Base-by-base conservation (phyloP, 2,329 filamentous ascomycete genomes). In the Tolypocladium sp. region DNA sequence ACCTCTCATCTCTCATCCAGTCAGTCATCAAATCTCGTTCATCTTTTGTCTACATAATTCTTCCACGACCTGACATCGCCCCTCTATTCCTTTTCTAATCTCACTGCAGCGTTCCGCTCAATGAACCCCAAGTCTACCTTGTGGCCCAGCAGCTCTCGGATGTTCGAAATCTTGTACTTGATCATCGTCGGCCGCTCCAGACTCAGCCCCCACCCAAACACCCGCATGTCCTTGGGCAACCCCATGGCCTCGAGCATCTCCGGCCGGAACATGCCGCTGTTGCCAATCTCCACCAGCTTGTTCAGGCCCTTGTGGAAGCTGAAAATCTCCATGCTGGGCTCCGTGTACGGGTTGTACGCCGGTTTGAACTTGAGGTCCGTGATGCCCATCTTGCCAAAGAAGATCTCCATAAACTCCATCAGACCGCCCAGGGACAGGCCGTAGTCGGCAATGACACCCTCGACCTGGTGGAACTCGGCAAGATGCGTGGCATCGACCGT, bases 301-400 rank as follows among this genome's bases (percentile, higher is more conserved):
- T 85, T 85, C 56, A 97, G 79, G 4, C 92, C 93, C 69, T 88
- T 84, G 80, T 97, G 94, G 79, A 88, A 97, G 65, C 90, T 91
- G 77, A 97, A 99, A 65, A 99, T 96, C 76, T 99, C 94, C 92
- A 99, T 95, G 71, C 88, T 89, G 37, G 94, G 92, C 77, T 99
- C 94, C 35, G 92, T 96, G 79, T 95, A 65, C 44, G 63, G 63
- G 56, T 65, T 65, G 46, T 67, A 72, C 1, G 94, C 94, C 22
- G 94, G 94, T 81, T 99, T 99, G 86, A 96, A 99, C 70, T 90
- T 88, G 64, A 99, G 83, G 68, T 82, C 78, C 27, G 78, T 79
- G 66, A 99, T 91, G 65, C 94, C 93, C 89, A 97, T 96, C 81
- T 96, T 96, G 63, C 81, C 82, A 76, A 97, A 99, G 86, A 99